These are phyloP conservation scores for Penicillium concentricum DNA, from an alignment of 2,329 filamentous ascomycete genomes.

Conservation along the genomic window DNA sequence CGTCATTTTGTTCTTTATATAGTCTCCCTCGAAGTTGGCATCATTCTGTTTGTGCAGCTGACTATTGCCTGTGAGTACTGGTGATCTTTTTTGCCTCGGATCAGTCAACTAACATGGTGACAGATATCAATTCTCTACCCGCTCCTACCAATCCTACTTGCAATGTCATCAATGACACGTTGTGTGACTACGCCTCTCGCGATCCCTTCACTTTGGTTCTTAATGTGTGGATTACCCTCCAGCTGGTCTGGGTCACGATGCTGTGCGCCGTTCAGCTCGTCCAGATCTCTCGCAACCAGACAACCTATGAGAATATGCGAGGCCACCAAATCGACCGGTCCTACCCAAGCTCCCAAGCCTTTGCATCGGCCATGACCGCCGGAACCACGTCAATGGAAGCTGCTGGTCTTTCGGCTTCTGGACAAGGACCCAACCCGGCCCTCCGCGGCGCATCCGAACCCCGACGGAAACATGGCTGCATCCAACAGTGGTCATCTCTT, in stretches of 20 bases:
- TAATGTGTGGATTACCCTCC: slow-evolving; percentile 74
- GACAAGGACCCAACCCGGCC: slow-evolving; percentile 63
- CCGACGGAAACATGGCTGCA: slow-evolving; percentile 56
- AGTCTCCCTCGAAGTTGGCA: slow-evolving; percentile 71
- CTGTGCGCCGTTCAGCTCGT: slow-evolving; percentile 89
- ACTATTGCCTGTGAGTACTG: slow-evolving; percentile 66
- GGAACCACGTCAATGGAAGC: slow-evolving; percentile 64
- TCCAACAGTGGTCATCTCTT: slow-evolving; percentile 78
- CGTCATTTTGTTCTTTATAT: slow-evolving; percentile 94
- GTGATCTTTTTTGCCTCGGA: background rate
- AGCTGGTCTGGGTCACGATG: slow-evolving; percentile 97
- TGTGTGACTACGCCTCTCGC: slow-evolving; percentile 75
- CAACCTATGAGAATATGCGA: slow-evolving; percentile 95
- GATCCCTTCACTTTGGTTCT: slow-evolving; percentile 83
- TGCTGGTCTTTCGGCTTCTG: slow-evolving; percentile 66
- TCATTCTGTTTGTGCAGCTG: slow-evolving; percentile 69
- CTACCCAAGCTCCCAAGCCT: slow-evolving; percentile 54
- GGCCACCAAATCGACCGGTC: slow-evolving; percentile 64
- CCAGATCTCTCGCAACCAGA: slow-evolving; percentile 88
- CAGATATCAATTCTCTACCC: slow-evolving; percentile 65
- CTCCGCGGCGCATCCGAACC: slow-evolving; percentile 52
- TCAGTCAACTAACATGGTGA: background rate
- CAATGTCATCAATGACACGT: slow-evolving; percentile 68
- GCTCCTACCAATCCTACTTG: slow-evolving; percentile 56
- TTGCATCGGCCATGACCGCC: slow-evolving; percentile 70